These are phyloP conservation scores for Pseudomassariella vexata DNA, from an alignment of 2,329 filamentous ascomycete species.

Conservation along the genomic window DNA sequence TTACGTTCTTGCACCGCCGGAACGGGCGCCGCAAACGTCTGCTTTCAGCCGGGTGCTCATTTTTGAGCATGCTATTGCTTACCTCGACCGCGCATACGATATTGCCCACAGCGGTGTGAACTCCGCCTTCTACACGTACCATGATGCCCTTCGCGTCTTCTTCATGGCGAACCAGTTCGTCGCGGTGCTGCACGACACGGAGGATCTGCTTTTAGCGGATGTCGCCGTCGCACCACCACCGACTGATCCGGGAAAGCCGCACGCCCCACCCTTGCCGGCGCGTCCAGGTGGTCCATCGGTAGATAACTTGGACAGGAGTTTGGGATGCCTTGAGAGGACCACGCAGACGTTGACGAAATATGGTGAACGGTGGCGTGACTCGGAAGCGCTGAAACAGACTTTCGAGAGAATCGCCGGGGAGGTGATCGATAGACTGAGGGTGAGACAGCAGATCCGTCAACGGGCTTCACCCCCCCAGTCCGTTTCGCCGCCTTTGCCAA, in stretches of 20 bases:
- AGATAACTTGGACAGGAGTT: slow-evolving; percentile 49
- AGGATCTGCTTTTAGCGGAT: slow-evolving; percentile 50
- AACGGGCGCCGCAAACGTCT: slow-evolving; percentile 64
- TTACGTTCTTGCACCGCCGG: slow-evolving; percentile 78
- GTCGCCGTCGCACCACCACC: slow-evolving; percentile 37
- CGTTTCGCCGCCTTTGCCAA: slow-evolving; percentile 22
- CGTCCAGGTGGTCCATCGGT: slow-evolving; percentile 32
- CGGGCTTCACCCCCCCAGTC: slow-evolving; percentile 23
- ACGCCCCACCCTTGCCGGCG: slow-evolving; percentile 48
- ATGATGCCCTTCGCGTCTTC: slow-evolving; percentile 80
- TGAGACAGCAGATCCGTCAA: slow-evolving; percentile 29
- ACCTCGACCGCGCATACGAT: slow-evolving; percentile 67
- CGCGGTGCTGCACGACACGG: slow-evolving; percentile 52
- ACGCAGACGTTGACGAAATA: slow-evolving; percentile 49
- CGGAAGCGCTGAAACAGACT: slow-evolving; percentile 43
- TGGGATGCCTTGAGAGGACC: slow-evolving; percentile 49
- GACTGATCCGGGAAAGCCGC: slow-evolving; percentile 37
- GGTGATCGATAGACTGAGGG: slow-evolving; percentile 36
- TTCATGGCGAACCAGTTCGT: slow-evolving; percentile 64
- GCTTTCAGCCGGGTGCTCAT: slow-evolving; percentile 75
- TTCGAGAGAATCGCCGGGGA: slow-evolving; percentile 46
- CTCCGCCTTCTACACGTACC: slow-evolving; percentile 72
- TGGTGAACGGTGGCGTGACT: slow-evolving; percentile 54
- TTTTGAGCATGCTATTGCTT: slow-evolving; percentile 82
- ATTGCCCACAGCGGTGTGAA: slow-evolving; percentile 55